Conservation (phyloP, 1,284 basidiomycete genomes). For the Pyrrhoderma lamaoense region DNA sequence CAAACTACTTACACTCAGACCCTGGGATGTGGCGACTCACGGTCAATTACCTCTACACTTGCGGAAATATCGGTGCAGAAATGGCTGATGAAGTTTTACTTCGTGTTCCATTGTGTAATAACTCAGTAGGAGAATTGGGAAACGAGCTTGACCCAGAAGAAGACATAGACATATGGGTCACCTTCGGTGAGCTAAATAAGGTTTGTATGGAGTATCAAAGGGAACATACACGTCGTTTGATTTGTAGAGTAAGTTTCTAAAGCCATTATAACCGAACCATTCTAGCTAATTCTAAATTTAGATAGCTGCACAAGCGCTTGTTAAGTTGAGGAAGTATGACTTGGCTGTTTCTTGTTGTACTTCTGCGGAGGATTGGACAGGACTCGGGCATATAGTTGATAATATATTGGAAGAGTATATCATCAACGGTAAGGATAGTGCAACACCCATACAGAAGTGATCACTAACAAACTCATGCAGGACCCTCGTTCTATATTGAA, state of each 20-base stretch:
- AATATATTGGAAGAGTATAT: conserved; percentile 66
- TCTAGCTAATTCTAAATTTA: conserved; percentile 26
- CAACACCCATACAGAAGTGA: neutral
- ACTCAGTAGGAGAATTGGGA: conserved; percentile 10
- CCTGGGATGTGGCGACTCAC: conserved; percentile 77
- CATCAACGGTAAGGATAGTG: conserved; percentile 38
- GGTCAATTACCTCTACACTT: conserved; percentile 79
- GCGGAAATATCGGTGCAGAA: conserved; percentile 61
- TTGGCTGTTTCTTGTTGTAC: conserved; percentile 70
- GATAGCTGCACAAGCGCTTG: conserved; percentile 67
- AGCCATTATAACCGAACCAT: neutral
- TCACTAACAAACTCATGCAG: conserved; percentile 29
- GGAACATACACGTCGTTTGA: conserved; percentile 54
- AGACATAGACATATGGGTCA: conserved; percentile 47
- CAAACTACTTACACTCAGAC: conserved; percentile 74
- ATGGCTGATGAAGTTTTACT: conserved; percentile 69
- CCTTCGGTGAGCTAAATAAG: conserved; percentile 59
- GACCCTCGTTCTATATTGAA: conserved; percentile 48
- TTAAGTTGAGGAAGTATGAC: conserved; percentile 61
- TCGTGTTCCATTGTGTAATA: conserved; percentile 53
- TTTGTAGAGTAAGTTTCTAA: conserved; percentile 46
- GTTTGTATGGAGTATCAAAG: conserved; percentile 60
- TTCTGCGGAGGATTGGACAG: conserved; percentile 73
- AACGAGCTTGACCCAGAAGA: conserved; percentile 9
- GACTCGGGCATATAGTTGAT: conserved; percentile 66